These are phyloP conservation scores for Marasmius fiardii DNA, from an alignment of 1,284 basidiomycete genomes.

Conservation along the genomic window DNA sequence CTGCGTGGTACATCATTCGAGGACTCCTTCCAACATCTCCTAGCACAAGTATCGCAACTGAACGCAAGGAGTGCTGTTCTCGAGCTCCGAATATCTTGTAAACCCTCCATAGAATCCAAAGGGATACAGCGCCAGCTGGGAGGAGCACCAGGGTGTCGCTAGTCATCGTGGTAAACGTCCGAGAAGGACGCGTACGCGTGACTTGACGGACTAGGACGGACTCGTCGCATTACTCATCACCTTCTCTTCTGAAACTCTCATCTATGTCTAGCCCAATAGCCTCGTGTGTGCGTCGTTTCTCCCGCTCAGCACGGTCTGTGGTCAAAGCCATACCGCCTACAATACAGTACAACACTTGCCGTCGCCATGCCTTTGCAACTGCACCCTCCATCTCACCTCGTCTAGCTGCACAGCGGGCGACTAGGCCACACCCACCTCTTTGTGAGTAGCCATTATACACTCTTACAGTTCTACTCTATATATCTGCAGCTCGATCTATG, in stretches of 20 bases:
- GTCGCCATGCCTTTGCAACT: background rate
- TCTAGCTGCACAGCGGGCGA: background rate
- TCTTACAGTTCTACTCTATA: background rate
- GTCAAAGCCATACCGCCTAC: background rate
- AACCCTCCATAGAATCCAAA: conserved; percentile 27
- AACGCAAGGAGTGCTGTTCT: conserved; percentile 46
- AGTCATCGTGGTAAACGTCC: background rate
- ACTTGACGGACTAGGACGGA: too few species aligned
- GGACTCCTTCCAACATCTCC: conserved; percentile 96
- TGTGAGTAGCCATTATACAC: background rate
- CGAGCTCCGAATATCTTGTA: conserved; percentile 27
- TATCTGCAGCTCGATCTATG: conserved; percentile 74
- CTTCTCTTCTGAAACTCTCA: background rate
- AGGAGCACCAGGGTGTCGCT: background rate
- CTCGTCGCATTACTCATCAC: background rate
- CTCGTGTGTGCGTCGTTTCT: background rate
- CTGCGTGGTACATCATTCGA: conserved; percentile 98
- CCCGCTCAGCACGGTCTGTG: background rate
- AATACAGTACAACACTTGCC: background rate
- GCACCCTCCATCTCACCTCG: background rate
- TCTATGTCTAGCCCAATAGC: background rate
- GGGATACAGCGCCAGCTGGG: conserved; percentile 15
- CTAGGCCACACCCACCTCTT: background rate
- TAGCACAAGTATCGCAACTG: conserved; percentile 87
- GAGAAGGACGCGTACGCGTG: too few species aligned